These are phyloP conservation scores for Rhynchosporium agropyri DNA, from an alignment of 2,329 filamentous ascomycete species.

Conservation along the genomic window DNA sequence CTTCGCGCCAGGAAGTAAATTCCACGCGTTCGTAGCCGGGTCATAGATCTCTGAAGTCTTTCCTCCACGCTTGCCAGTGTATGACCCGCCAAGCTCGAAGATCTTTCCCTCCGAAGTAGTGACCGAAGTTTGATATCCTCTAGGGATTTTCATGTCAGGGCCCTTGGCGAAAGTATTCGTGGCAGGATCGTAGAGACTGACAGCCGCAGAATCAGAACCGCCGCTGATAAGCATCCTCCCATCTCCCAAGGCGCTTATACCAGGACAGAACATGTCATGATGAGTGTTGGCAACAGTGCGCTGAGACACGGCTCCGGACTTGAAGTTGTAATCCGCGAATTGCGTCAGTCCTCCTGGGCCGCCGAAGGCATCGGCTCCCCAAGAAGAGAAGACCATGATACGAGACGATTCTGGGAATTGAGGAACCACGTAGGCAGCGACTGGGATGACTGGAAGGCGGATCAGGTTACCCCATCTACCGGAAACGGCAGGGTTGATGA, in stretches of 20 bases:
- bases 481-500: not conserved
- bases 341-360: slow-evolving; percentile 4
- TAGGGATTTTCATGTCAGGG: slow-evolving; percentile 15
- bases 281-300: slow-evolving; percentile 19
- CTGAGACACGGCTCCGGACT: slow-evolving; percentile 2
- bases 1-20: slow-evolving; percentile 46
- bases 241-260: slow-evolving; percentile 26
- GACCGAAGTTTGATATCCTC: slow-evolving; percentile 21
- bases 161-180: slow-evolving; percentile 13
- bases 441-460: slow-evolving; percentile 17
- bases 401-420: slow-evolving; percentile 9
- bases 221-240: slow-evolving; percentile 26
- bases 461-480: slow-evolving; percentile 16
- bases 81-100: slow-evolving; percentile 21
- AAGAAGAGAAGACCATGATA: slow-evolving; percentile 17
- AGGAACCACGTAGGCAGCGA: slow-evolving; percentile 14
- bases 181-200: slow-evolving; percentile 24
- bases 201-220: slow-evolving; percentile 23
- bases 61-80: slow-evolving; percentile 8
- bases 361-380: slow-evolving; percentile 11
- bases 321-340: slow-evolving; percentile 17
- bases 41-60: slow-evolving; percentile 51
- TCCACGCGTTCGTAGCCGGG: slow-evolving; percentile 51
- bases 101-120: slow-evolving; percentile 19
- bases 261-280: slow-evolving; percentile 35